These are phyloP conservation scores for Fusarium verticillioides DNA, from an alignment of 2,329 filamentous ascomycete genomes.

Conservation along the genomic window DNA sequence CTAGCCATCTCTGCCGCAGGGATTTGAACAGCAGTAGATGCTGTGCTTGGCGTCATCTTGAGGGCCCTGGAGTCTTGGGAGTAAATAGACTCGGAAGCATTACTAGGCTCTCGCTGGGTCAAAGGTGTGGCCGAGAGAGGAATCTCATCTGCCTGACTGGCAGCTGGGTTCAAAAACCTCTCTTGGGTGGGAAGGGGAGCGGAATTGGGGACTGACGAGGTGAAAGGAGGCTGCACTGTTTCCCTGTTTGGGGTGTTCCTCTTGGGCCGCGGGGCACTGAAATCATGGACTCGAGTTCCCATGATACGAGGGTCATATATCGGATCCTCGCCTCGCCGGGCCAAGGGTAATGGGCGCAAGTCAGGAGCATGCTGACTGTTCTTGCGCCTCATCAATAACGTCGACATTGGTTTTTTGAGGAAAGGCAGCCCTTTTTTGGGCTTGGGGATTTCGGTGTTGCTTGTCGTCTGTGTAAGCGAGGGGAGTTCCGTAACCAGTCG, in stretches of 20 bases:
- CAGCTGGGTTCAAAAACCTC: constrained; percentile 13
- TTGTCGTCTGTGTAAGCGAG: constrained; percentile 44
- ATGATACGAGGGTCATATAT: constrained; percentile 72
- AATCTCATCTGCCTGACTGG: constrained; percentile 9
- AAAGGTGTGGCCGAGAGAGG: constrained; percentile 29
- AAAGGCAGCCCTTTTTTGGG: constrained; percentile 67
- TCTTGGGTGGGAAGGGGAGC: constrained; percentile 30
- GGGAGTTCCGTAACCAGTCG: constrained; percentile 54
- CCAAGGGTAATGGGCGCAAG: constrained; percentile 53
- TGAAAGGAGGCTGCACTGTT: constrained; percentile 15
- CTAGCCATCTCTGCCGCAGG: constrained; percentile 9
- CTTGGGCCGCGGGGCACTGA: constrained; percentile 68
- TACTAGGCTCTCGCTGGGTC: constrained; percentile 45
- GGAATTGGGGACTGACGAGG: constrained; percentile 26
- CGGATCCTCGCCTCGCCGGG: constrained; percentile 56
- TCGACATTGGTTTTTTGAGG: constrained; percentile 69
- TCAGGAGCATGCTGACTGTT: constrained; percentile 62
- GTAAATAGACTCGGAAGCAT: constrained; percentile 48
- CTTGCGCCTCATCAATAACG: constrained; percentile 66
- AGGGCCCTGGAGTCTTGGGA: constrained; percentile 44
- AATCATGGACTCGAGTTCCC: constrained; percentile 73
- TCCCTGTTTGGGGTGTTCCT: constrained; percentile 40
- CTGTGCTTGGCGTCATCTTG: constrained; percentile 43
- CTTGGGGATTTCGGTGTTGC: constrained; percentile 55
- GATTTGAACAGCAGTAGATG: constrained; percentile 36